A percentile compares a stretch with the other conserved stretches of the same genome.
phyloP scores from a whole-genome alignment of 2,329 filamentous ascomycete genomes.

The Fusarium equiseti region DNA sequence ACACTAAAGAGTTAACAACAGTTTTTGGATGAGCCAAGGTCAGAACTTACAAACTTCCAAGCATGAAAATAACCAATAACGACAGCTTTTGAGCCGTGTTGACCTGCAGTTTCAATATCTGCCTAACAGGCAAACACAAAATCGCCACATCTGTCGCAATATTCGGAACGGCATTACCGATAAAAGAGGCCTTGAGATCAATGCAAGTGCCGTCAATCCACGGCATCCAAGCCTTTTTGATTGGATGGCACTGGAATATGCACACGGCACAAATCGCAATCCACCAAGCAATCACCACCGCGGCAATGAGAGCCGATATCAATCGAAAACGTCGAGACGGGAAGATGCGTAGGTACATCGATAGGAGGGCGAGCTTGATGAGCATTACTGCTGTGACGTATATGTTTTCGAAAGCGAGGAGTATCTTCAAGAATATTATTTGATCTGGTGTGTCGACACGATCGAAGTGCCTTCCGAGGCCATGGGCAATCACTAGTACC shows the following conservation, averaged over 20 bases:
- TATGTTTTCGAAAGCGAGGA: slow-evolving; percentile 31
- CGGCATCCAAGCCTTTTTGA: slow-evolving; percentile 28
- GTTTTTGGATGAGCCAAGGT: rapidly evolving
- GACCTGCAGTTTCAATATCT: slow-evolving; percentile 30
- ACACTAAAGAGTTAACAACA: neutral
- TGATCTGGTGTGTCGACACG: slow-evolving; percentile 1
- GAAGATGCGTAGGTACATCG: slow-evolving; percentile 35
- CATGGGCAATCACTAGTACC: slow-evolving; percentile 26
- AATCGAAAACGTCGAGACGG: slow-evolving; percentile 22
- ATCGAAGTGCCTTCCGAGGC: slow-evolving; percentile 18
- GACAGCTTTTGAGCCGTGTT: slow-evolving; percentile 31
- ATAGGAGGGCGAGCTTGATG: slow-evolving; percentile 27
- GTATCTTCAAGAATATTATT: slow-evolving; percentile 26
- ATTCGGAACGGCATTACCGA: slow-evolving; percentile 34
- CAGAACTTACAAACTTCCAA: slow-evolving; percentile 32
- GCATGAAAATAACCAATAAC: slow-evolving; percentile 27
- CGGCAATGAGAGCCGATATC: slow-evolving; percentile 11
- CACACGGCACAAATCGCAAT: slow-evolving; percentile 32
- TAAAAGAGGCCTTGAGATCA: slow-evolving; percentile 30
- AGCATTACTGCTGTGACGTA: slow-evolving; percentile 33
- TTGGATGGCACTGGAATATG: slow-evolving; percentile 30
- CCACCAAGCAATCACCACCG: slow-evolving; percentile 26
- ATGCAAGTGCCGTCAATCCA: slow-evolving; percentile 24
- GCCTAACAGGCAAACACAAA: slow-evolving; percentile 16
- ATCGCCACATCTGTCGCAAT: slow-evolving; percentile 30